Evolutionary conservation across 352 stramenopile species (phyloP), one percentile per base, ranked within the genome.

Genomic region (Aphanomyces invadans): DNA sequence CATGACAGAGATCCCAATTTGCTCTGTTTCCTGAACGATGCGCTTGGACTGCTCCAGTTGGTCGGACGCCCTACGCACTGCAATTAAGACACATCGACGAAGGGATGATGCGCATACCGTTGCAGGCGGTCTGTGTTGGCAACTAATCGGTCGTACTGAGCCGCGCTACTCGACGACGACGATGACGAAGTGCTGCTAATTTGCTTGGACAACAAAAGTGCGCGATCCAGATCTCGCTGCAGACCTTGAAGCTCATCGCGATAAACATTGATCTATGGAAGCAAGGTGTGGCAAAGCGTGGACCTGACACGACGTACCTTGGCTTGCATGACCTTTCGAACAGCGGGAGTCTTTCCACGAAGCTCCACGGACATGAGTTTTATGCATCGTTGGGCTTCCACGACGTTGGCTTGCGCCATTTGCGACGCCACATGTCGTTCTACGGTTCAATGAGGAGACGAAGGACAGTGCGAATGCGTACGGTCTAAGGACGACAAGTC

Each of bases 291-390:
- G n/a, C n/a, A n/a, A n/a, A n/a, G n/a, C n/a, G 3, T 36, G 9
- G 17, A 33, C 15, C n/a, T 31, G 28, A 19, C 4, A 19, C 12
- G 5, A 9, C 2, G 59, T 21, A 77, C 82, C 73, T 91, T 91
- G 19, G 75, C 63, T 60, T 91, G 83, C 83, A 91, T 89, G 4
- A 74, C 76, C 68, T 89, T 91, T 39, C 79, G 73, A 38, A 86
- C 51, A 38, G 72, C 78, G 2, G 81, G 80, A 19, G 75, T 59
- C 56, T 86, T 80, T 10, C 83, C 80, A 17, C 83, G 76, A 59
- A 89, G 75, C 72, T 89, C 80, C 59, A 89, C 74, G 42, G 78
- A 86, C 83, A 92, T 90, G 33, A 90, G 74, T 45, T 90, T 90
- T 61, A 92, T 83, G 51, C 77, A 90, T 57, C 83, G 78, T 64